Percentiles rank a stretch among this genome's conserved stretches.
phyloP scores from a whole-genome alignment of 495 filamentous ascomycete genomes.

The Podospora pseudocomata region DNA sequence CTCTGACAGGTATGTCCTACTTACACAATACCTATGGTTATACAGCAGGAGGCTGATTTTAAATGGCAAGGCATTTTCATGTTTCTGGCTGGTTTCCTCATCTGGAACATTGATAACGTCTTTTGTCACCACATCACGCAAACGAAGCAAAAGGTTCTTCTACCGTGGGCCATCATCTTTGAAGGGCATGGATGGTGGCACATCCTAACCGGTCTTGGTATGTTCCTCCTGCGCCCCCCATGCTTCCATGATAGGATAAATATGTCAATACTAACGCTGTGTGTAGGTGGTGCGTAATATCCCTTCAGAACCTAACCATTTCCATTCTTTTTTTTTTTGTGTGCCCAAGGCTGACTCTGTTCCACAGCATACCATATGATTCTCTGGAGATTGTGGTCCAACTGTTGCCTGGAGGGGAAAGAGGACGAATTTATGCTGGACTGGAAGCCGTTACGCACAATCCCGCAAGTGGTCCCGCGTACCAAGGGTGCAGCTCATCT shows the following conservation, averaged over 20 bases:
- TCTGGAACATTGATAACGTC: slow-evolving; percentile 85
- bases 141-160: slow-evolving; percentile 68
- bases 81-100: slow-evolving; percentile 77
- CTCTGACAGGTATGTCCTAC: slow-evolving; percentile 37
- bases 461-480: slow-evolving; percentile 58
- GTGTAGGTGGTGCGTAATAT: slow-evolving; percentile 9
- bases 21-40: neutral
- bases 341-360: slow-evolving; percentile 33
- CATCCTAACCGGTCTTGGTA: slow-evolving; percentile 43
- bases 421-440: slow-evolving; percentile 72
- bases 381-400: slow-evolving; percentile 81
- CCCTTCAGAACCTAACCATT: neutral
- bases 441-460: slow-evolving; percentile 61
- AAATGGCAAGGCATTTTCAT: slow-evolving; percentile 54
- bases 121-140: slow-evolving; percentile 68
- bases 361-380: slow-evolving; percentile 75
- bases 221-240: neutral
- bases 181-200: slow-evolving; percentile 99
- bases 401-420: slow-evolving; percentile 70
- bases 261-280: neutral
- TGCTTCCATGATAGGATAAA: neutral
- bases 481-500: slow-evolving; percentile 19
- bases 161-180: slow-evolving; percentile 87
- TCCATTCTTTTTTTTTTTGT: slow-evolving; percentile 1
- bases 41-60: neutral